These are phyloP conservation scores for Pseudogymnoascus sp. DNA, from an alignment of 2,329 filamentous ascomycete species.

Conservation along the genomic window DNA sequence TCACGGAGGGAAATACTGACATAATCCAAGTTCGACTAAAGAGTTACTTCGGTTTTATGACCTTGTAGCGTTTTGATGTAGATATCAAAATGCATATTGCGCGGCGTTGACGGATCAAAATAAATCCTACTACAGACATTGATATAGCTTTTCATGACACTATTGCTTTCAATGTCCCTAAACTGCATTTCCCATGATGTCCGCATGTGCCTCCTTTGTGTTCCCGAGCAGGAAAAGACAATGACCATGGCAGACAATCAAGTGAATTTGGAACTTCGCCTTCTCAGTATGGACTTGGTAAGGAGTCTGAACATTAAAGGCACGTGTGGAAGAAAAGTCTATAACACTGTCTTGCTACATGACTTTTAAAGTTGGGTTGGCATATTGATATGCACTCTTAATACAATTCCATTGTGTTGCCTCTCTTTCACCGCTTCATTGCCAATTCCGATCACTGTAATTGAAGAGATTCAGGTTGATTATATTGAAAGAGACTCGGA, in stretches of 20 bases:
- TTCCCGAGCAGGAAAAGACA: neutral
- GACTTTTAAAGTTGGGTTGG: neutral
- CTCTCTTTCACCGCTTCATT: neutral
- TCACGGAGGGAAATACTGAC: neutral
- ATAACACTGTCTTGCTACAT: no score
- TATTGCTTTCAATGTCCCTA: neutral
- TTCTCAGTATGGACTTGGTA: neutral
- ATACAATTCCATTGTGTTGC: neutral
- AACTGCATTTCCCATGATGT: neutral
- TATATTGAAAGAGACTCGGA: neutral
- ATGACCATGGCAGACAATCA: neutral
- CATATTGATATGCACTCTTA: neutral
- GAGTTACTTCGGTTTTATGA: neutral
- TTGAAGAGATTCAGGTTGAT: neutral
- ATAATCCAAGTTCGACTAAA: neutral
- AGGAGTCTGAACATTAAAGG: neutral
- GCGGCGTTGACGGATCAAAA: constrained; percentile 9
- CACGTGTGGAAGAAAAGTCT: neutral
- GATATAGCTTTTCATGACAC: constrained; percentile 7
- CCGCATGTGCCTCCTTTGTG: neutral
- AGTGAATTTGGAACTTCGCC: neutral
- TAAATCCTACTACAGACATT: constrained; percentile 6
- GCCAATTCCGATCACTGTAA: neutral
- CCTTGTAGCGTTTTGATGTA: constrained; percentile 8
- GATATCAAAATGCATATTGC: constrained; percentile 7